A percentile compares a stretch with the other conserved stretches of the same genome.
phyloP scores from a whole-genome alignment of 768 basidiomycete genomes.

The Boletellus emodensis region DNA sequence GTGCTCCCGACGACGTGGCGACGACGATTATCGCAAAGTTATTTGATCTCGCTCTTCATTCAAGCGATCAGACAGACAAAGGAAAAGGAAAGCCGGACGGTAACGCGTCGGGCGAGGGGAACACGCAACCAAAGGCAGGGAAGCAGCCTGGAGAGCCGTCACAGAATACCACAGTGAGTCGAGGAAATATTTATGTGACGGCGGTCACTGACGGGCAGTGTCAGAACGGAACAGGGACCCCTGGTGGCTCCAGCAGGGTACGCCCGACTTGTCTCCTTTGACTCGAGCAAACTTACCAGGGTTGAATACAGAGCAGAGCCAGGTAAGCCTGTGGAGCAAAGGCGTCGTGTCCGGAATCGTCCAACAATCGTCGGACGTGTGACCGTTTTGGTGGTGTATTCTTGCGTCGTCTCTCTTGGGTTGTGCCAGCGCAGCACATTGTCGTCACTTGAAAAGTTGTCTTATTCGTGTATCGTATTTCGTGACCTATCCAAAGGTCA shows the following conservation, averaged over 20 bases:
- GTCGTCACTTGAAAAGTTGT: no score
- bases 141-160: background rate
- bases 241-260: background rate
- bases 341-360: background rate
- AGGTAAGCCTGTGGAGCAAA: background rate
- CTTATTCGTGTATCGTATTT: no score
- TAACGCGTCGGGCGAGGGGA: background rate
- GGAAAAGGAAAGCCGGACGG: conserved; percentile 5
- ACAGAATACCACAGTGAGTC: background rate
- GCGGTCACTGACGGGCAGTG: background rate
- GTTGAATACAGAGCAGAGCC: background rate
- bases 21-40: conserved; percentile 29
- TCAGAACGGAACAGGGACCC: conserved; percentile 1
- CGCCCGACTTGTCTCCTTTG: background rate
- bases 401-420: no score
- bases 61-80: conserved; percentile 1
- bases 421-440: no score
- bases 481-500: no score
- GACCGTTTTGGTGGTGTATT: no score
- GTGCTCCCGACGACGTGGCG: conserved; percentile 25
- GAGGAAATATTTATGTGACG: background rate
- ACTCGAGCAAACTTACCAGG: background rate
- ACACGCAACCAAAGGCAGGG: background rate
- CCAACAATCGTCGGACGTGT: no score
- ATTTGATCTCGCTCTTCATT: conserved; percentile 25